Conservation (phyloP, 78 protist species). For the Chrysochromulina parva region DNA sequence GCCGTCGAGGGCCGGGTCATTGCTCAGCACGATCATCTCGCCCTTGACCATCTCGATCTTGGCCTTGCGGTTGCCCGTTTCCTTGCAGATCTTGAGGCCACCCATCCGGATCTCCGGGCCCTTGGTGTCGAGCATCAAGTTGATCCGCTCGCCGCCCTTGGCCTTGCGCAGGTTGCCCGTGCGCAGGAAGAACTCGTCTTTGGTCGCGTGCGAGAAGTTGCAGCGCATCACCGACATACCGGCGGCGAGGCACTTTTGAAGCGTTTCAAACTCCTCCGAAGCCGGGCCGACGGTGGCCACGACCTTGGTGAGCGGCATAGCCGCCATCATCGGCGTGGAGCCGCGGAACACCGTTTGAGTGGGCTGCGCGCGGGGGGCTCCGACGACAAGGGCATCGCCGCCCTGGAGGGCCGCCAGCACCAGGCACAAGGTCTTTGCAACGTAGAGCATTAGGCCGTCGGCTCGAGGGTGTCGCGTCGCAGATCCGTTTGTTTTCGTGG, state of each 20-base stretch:
- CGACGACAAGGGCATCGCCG: too few relatives aligned
- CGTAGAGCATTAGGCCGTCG: too few relatives aligned
- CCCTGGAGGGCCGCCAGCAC: too few relatives aligned
- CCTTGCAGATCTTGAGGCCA: neutral
- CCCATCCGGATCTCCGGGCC: conserved; percentile 26
- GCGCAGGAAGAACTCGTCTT: conserved; percentile 13
- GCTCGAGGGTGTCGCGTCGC: too few relatives aligned
- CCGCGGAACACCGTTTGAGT: too few relatives aligned
- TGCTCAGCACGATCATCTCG: neutral
- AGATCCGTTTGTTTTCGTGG: too few relatives aligned
- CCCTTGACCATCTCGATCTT: neutral
- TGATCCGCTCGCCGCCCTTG: neutral
- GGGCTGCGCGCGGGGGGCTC: too few relatives aligned
- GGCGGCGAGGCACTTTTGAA: neutral
- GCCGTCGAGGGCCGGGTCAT: neutral
- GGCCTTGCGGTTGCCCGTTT: conserved; percentile 2
- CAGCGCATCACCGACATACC: conserved; percentile 9
- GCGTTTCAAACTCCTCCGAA: neutral
- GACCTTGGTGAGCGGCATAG: neutral
- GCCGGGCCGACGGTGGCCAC: conserved; percentile 26
- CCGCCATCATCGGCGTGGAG: too few relatives aligned
- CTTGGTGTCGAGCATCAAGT: conserved; percentile 9
- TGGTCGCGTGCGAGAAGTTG: conserved; percentile 25
- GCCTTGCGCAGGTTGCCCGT: neutral
- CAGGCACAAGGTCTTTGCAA: too few relatives aligned